Base-by-base conservation (phyloP, 805 yeast species). In the Teunomyces pallodes region DNA sequence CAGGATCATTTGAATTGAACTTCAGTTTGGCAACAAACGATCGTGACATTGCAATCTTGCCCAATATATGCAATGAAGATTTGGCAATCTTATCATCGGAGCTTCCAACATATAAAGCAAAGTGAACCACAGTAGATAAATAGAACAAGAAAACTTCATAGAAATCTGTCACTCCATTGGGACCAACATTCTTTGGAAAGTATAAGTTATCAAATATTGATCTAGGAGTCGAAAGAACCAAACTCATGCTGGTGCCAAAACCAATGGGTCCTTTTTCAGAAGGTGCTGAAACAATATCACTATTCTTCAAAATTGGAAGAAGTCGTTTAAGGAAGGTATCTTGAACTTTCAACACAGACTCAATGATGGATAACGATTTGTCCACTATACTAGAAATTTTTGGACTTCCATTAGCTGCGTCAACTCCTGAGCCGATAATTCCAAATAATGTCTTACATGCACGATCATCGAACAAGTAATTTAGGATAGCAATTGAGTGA, bases 71-170 rank as follows among this genome's bases (percentile, higher is more conserved):
- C 13, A 90, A 61, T 0, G 92, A 71, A 3, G 66, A 60, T 1
- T 69, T 64, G 0, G 94, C 84, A 29, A 90, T 67, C 1, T 66
- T 56, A 8, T 67, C 51, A 48, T 82, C 73, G 4, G 75, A 61
- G 1, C 83, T 69, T 1, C 95, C 90, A 44, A 86, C 82, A 58
- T 88, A 89, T 13, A 90, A 66, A 0, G 94, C 86, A 40, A 90
- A 62, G 53, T 87, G 87, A 0, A 88, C 87, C 17, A 91, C 76
- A 8, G 87, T 68, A 0, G 90, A 80, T n/a, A 90, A 66, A 51
- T 87, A 80, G 62, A 83, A 82, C 20, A 87, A 66, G 7, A 91
- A 68, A 0, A 91, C 84, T 58, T 89, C 95, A 57, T 75, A 82
- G 54, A 87, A 87, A 3, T 86, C 77, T 10, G 77, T 67, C 6